Conservation (phyloP, 1,284 basidiomycete genomes). For the Vanrija pseudolonga region DNA sequence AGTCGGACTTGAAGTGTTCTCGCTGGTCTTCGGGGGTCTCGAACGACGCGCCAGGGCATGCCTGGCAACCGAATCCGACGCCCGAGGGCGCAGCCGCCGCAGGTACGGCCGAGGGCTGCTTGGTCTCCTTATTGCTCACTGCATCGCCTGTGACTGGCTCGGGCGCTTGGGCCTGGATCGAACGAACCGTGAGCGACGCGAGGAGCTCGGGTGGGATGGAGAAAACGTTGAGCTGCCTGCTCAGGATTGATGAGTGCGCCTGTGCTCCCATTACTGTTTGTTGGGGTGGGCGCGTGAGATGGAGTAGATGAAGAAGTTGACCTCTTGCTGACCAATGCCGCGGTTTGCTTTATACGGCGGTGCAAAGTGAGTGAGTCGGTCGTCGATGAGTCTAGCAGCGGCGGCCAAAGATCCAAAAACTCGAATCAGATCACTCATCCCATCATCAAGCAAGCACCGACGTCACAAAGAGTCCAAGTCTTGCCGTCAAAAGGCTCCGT, state of each 20-base stretch:
- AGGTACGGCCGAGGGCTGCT: too few species aligned
- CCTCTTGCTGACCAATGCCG: too few species aligned
- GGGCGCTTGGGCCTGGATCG: constrained; percentile 39
- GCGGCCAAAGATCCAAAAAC: too few species aligned
- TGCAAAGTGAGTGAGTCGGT: too few species aligned
- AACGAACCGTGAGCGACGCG: constrained; percentile 61
- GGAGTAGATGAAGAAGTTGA: too few species aligned
- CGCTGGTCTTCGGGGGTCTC: constrained; percentile 75
- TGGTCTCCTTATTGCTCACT: neutral
- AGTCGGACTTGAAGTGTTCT: constrained; percentile 86
- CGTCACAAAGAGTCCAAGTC: neutral
- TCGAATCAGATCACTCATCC: too few species aligned
- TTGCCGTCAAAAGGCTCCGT: neutral
- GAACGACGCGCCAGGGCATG: constrained; percentile 71
- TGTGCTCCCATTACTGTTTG: neutral
- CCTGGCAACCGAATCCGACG: constrained; percentile 59
- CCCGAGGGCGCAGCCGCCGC: constrained; percentile 14
- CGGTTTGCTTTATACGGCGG: too few species aligned
- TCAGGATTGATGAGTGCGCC: too few species aligned
- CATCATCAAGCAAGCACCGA: too few species aligned
- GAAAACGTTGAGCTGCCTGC: constrained; percentile 51
- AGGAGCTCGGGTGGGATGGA: constrained; percentile 65
- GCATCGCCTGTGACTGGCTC: neutral
- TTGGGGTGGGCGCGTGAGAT: neutral
- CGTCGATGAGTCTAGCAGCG: too few species aligned